Base-by-base conservation (phyloP, 2,329 filamentous ascomycete genomes). In the Monilinia aucupariae region DNA sequence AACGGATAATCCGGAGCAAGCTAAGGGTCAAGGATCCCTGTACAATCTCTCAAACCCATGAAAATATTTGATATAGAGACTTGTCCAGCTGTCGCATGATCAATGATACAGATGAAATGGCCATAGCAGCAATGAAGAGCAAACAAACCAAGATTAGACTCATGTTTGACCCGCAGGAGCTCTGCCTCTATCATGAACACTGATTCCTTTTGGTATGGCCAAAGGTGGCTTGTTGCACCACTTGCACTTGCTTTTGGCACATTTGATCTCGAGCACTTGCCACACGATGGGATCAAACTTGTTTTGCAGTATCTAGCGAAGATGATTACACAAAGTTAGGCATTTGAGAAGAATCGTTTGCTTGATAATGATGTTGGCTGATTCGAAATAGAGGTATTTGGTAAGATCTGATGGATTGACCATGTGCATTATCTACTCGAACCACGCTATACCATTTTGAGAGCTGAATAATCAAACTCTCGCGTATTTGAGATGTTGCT, bases 211-310 rank as follows among this genome's bases (percentile, higher is more conserved):
- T 56, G 47, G 15, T 17, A 27, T 56, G 53, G 30, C n/a, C n/a
- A 47, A 56, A 47, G 43, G 27, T 56, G 54, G 41, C 54, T 34
- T 55, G n/a, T 56, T 47, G n/a, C 20, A 22, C 30, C 20, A 51
- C 30, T 37, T 51, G 49, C 49, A 34, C 49, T 51, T 51, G 49
- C 49, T 51, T 51, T 51, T 51, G n/a, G 49, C 34, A 34, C 17
- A 51, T 3, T 15, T 20, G 6, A n/a, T 5, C 17, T 45, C 7
- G 39, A 56, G 41, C 39, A 34, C n/a, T 47, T 25, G 13, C 13
- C 13, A 22, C 15, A 47, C 39, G 20, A 34, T 20, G 30, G 45
- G 20, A 32, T 47, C n/a, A 5, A 32, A 17, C 12, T n/a, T 7
- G 27, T 32, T 10, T 32, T 32, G 12, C 12, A 22, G 4, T 17